These are phyloP conservation scores for Podospora comata DNA, from an alignment of 495 filamentous ascomycete genomes.

Conservation along the genomic window DNA sequence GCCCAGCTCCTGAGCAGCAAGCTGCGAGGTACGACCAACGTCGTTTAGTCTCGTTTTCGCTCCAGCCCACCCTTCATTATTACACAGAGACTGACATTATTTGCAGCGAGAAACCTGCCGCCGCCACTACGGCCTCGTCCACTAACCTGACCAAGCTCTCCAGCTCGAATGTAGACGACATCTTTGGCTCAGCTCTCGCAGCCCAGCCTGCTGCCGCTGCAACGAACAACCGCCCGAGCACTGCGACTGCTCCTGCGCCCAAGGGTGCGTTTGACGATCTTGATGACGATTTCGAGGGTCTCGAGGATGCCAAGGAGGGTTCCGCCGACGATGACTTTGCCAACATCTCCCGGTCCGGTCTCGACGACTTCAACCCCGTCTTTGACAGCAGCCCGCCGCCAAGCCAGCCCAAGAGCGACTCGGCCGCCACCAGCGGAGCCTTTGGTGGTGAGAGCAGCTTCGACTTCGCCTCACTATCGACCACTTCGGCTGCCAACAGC, in stretches of 20 bases:
- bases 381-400: constrained; percentile 59
- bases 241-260: constrained; percentile 23
- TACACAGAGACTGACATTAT: constrained; percentile 12
- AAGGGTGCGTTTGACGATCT: constrained; percentile 65
- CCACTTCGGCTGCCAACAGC: constrained; percentile 45
- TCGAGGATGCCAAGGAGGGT: constrained; percentile 85
- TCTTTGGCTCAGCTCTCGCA: constrained; percentile 30
- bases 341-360: constrained; percentile 53
- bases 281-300: constrained; percentile 83
- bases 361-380: constrained; percentile 64
- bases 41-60: constrained; percentile 11
- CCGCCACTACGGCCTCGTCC: constrained; percentile 16
- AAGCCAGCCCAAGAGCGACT: constrained; percentile 51
- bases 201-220: constrained; percentile 9
- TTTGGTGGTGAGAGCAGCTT: constrained; percentile 50
- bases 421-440: constrained; percentile 34
- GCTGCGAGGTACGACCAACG: constrained; percentile 28
- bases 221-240: constrained; percentile 15
- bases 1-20: constrained; percentile 24
- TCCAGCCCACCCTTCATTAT: constrained; percentile 3
- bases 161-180: constrained; percentile 30
- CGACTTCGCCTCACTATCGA: constrained; percentile 45
- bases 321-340: constrained; percentile 88
- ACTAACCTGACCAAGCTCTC: constrained; percentile 19
- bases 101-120: constrained; percentile 30